These are phyloP conservation scores for Starmerella vitae DNA, from an alignment of 805 yeast species.

Conservation along the genomic window DNA sequence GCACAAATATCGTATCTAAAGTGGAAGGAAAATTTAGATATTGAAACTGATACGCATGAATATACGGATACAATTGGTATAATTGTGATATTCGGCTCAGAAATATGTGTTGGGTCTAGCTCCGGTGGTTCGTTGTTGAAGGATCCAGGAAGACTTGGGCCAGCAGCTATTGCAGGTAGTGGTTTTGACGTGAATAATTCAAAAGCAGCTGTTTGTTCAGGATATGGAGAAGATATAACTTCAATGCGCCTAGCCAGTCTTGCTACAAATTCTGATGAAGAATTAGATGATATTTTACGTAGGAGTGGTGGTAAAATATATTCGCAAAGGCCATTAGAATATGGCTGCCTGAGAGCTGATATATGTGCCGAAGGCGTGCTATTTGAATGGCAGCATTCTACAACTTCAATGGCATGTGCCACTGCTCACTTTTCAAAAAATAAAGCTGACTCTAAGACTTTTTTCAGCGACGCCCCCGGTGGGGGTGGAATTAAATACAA, in stretches of 20 bases:
- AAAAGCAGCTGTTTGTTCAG: conserved; percentile 25
- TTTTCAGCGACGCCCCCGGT: conserved; percentile 4
- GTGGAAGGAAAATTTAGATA: conserved; percentile 8
- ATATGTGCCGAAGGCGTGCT: not conserved
- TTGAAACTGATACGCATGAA: not conserved
- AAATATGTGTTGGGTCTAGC: conserved; percentile 27
- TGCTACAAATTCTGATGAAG: conserved; percentile 1
- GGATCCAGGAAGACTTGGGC: conserved; percentile 31
- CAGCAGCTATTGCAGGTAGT: conserved; percentile 32
- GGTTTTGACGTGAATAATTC: conserved; percentile 23
- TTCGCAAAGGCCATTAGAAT: conserved; percentile 7
- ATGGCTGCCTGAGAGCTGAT: conserved; percentile 12
- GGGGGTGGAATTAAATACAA: conserved; percentile 6
- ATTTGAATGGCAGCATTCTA: conserved; percentile 19
- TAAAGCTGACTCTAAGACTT: not conserved
- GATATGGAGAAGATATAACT: conserved; percentile 32
- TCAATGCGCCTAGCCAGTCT: conserved; percentile 22
- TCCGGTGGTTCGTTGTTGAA: conserved; percentile 32
- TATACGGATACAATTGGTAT: conserved; percentile 32
- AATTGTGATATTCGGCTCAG: conserved; percentile 23
- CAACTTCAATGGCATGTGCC: conserved; percentile 16
- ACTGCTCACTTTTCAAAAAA: conserved; percentile 1
- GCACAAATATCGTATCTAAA: conserved; percentile 10
- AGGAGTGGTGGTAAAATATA: too few species aligned
- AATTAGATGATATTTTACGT: not conserved